These are phyloP conservation scores for Tricholoma matsutake DNA, from an alignment of 768 basidiomycete genomes.

Conservation along the genomic window DNA sequence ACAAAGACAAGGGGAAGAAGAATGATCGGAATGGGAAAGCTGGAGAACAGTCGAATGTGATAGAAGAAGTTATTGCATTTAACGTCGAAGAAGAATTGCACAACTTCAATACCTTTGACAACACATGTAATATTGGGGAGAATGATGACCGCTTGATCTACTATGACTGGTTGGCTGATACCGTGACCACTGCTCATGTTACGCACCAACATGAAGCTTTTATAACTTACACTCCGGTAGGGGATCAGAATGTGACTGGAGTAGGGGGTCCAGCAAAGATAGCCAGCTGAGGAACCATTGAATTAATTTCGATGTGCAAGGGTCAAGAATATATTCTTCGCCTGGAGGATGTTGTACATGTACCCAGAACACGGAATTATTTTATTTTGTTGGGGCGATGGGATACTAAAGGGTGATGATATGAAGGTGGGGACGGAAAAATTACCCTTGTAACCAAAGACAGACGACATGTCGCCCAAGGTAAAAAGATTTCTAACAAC, in stretches of 20 bases:
- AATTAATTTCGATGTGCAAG: background rate
- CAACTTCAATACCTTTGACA: background rate
- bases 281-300: background rate
- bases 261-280: background rate
- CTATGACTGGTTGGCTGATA: slow-evolving; percentile 9
- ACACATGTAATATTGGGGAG: background rate
- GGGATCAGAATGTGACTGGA: background rate
- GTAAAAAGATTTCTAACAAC: too few species aligned
- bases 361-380: background rate
- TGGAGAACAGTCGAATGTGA: background rate
- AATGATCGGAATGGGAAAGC: too few species aligned
- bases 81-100: background rate
- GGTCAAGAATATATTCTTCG: background rate
- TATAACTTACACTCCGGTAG: background rate
- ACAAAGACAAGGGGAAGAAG: background rate
- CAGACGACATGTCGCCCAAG: too few species aligned
- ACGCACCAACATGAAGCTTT: background rate
- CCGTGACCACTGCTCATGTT: background rate
- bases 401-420: slow-evolving; percentile 2
- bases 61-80: background rate
- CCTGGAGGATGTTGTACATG: background rate
- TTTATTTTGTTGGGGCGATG: slow-evolving; percentile 7
- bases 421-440: too few species aligned
- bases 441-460: too few species aligned
- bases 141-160: slow-evolving; percentile 1